Percentiles rank a stretch among this genome's conserved stretches.
Evolutionary conservation across 495 filamentous ascomycete genomes (phyloP).

Genomic region (Lepidopterella palustris): DNA sequence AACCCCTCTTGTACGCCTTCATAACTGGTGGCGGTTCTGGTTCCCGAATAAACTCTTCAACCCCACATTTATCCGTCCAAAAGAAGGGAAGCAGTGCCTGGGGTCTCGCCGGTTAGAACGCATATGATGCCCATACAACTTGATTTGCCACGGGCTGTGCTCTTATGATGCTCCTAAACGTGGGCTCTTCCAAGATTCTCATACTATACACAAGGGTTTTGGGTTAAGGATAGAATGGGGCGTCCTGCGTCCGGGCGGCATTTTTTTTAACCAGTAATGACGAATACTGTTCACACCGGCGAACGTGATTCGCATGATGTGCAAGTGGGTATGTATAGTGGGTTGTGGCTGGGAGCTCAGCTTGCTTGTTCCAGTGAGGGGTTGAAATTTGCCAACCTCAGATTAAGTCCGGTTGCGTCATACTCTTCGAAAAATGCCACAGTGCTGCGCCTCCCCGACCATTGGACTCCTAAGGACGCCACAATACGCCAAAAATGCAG

Average conservation of each 20-base stretch:
- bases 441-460: neutral
- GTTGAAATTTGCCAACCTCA: neutral
- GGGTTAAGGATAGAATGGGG: neutral
- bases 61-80: neutral
- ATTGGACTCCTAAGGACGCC: neutral
- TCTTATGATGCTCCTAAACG: neutral
- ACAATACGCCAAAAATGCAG: neutral
- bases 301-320: neutral
- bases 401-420: neutral
- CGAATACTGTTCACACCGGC: neutral
- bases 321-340: no score
- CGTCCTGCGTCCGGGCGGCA: neutral
- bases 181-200: slow-evolving; percentile 5
- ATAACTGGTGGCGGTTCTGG: neutral
- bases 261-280: neutral
- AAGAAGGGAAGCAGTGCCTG: neutral
- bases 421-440: neutral
- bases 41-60: neutral
- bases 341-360: neutral
- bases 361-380: neutral
- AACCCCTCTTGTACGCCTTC: neutral
- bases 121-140: neutral
- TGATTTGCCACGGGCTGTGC: neutral
- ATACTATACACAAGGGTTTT: neutral
- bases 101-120: neutral